These are phyloP conservation scores for Intubia oerlemansii DNA, from an alignment of 2,329 filamentous ascomycete species.

Conservation along the genomic window DNA sequence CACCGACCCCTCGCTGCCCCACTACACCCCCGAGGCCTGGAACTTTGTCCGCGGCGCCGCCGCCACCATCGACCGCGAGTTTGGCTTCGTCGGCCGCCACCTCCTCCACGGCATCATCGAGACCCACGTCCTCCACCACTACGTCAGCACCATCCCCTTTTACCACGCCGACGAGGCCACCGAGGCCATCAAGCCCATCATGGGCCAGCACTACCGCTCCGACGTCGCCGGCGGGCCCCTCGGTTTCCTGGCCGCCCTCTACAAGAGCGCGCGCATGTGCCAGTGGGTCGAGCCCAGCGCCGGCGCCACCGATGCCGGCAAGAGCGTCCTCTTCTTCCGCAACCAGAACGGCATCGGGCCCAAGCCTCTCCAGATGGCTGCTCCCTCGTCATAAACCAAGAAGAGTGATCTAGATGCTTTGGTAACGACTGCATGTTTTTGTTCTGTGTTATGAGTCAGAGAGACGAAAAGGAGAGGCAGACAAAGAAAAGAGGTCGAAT, in stretches of 20 bases:
- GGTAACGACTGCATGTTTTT: no score
- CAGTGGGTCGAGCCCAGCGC: constrained; percentile 93
- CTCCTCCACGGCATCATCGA: constrained; percentile 90
- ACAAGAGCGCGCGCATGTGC: constrained; percentile 63
- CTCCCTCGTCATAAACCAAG: no score
- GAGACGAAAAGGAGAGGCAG: no score
- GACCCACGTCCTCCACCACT: constrained; percentile 94
- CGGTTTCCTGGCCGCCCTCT: constrained; percentile 74
- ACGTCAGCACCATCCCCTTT: constrained; percentile 68
- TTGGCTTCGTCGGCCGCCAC: constrained; percentile 78
- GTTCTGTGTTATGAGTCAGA: no score
- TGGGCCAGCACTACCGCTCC: constrained; percentile 86
- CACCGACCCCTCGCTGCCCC: constrained; percentile 80
- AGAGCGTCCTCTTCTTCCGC: constrained; percentile 82
- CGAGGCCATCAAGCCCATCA: constrained; percentile 43
- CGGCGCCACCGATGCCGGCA: constrained; percentile 57
- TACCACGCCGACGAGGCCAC: constrained; percentile 11
- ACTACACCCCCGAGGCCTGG: constrained; percentile 73
- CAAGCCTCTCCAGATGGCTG: constrained; percentile 13
- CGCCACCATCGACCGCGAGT: constrained; percentile 89
- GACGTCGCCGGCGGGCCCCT: constrained; percentile 55
- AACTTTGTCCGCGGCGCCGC: constrained; percentile 83
- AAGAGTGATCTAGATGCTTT: no score
- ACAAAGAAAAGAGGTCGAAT: no score
- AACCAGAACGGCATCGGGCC: constrained; percentile 78